Evolutionary conservation across 495 filamentous ascomycete species (phyloP).

Genomic region (Hypoxylon fragiforme): DNA sequence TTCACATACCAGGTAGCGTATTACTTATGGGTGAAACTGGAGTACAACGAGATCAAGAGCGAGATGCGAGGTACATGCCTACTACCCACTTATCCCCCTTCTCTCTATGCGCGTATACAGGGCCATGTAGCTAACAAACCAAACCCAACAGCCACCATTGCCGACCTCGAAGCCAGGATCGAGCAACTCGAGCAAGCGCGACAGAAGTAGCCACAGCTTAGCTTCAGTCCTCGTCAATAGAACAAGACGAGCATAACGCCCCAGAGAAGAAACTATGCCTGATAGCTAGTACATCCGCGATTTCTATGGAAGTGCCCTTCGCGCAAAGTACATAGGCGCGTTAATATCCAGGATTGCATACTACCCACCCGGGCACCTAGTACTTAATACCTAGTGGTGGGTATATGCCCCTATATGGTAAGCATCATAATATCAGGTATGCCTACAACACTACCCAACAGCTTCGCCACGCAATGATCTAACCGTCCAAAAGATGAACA

Average conservation of each 20-base stretch:
- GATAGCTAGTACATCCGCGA: no score
- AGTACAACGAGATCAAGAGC: constrained; percentile 69
- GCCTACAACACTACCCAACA: no score
- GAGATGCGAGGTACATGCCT: constrained; percentile 54
- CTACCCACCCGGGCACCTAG: no score
- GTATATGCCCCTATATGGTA: no score
- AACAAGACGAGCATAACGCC: background rate
- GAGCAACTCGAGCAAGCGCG: constrained; percentile 35
- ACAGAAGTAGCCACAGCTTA: constrained; percentile 6
- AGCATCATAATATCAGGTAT: no score
- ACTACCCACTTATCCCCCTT: background rate
- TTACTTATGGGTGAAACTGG: constrained; percentile 85
- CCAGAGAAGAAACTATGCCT: no score
- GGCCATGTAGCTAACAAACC: constrained; percentile 5
- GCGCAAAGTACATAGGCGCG: no score
- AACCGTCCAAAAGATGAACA: no score
- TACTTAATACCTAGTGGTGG: no score
- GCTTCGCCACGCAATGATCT: no score
- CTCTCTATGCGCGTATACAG: background rate
- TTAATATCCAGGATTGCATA: no score
- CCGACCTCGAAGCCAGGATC: constrained; percentile 39
- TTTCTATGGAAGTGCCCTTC: no score
- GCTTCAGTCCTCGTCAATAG: background rate
- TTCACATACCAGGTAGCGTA: constrained; percentile 88
- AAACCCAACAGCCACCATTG: constrained; percentile 32